Percentiles rank a stretch among this genome's conserved stretches.
Conservation (phyloP, 2,329 filamentous ascomycete species). For the Chaetothyriales sp. region DNA sequence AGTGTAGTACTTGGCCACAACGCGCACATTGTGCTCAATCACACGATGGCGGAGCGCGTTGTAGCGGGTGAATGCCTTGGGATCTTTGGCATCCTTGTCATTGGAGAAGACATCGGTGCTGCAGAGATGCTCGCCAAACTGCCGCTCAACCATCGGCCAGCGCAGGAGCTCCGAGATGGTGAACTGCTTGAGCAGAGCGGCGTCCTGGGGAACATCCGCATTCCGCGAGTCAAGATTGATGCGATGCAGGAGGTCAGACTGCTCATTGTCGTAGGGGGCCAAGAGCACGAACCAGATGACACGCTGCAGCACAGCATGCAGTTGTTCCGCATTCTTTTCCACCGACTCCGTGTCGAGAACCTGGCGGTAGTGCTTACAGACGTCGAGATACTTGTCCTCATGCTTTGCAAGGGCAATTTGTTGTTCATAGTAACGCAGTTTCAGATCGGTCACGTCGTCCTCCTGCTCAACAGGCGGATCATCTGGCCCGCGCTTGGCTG, state of each 20-base stretch:
- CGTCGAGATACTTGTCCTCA: conserved; percentile 91
- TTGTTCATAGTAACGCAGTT: conserved; percentile 92
- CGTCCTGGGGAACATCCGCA: conserved; percentile 59
- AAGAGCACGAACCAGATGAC: conserved; percentile 97
- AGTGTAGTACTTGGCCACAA: conserved; percentile 97
- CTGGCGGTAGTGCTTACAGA: conserved; percentile 95
- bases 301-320: conserved; percentile 75
- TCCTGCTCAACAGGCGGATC: conserved; percentile 58
- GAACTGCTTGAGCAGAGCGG: conserved; percentile 81
- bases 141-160: conserved; percentile 83
- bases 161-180: conserved; percentile 95
- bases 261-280: conserved; percentile 93
- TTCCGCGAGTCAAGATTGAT: conserved; percentile 76
- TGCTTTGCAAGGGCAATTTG: conserved; percentile 93
- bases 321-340: conserved; percentile 71
- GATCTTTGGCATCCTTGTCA: conserved; percentile 48
- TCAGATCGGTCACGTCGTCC: conserved; percentile 78
- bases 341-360: conserved; percentile 93
- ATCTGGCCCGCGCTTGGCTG: conserved; percentile 63
- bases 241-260: conserved; percentile 90
- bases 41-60: conserved; percentile 92
- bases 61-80: conserved; percentile 76
- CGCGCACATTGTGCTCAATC: conserved; percentile 96
- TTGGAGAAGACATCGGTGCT: conserved; percentile 78
- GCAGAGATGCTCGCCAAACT: conserved; percentile 77